Conservation (phyloP, 2,329 filamentous ascomycete species). For the Ophiostoma triangulosporum region DNA sequence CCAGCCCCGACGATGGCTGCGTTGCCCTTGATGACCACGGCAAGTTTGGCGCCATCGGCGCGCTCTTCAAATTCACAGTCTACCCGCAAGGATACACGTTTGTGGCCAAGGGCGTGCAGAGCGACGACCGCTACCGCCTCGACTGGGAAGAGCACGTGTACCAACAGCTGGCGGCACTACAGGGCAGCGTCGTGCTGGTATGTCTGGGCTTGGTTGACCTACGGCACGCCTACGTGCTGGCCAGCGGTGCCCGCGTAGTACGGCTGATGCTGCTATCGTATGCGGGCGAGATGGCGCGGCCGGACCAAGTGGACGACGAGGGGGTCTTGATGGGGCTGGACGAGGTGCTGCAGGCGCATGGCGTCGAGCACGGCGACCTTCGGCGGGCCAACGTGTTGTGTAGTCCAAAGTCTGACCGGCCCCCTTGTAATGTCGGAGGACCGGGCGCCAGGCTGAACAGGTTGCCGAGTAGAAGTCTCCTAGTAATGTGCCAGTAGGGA, state of each 20-base stretch:
- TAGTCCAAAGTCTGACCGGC: too few relatives aligned
- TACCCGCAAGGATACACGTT: background rate
- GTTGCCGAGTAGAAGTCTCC: too few relatives aligned
- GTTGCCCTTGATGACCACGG: background rate
- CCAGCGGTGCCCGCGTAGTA: background rate
- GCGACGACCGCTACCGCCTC: background rate
- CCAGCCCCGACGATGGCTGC: background rate
- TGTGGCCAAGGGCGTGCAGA: background rate
- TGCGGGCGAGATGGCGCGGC: background rate
- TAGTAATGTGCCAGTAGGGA: too few relatives aligned
- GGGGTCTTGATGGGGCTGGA: background rate
- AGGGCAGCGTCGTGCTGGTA: slow-evolving; percentile 4
- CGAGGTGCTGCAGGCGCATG: background rate
- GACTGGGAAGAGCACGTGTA: slow-evolving; percentile 2
- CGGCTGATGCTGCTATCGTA: slow-evolving; percentile 7
- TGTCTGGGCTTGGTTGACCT: slow-evolving; percentile 3
- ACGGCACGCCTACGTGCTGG: background rate
- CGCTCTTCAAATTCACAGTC: background rate
- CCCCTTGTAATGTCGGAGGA: too few relatives aligned
- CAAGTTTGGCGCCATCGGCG: background rate
- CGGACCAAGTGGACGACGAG: background rate
- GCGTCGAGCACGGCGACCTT: slow-evolving; percentile 3
- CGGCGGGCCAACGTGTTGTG: slow-evolving; percentile 5
- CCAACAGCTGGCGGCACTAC: background rate
- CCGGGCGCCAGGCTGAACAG: too few relatives aligned